phyloP scores from a whole-genome alignment of 352 stramenopile species.

The Peronospora belbahrii region DNA sequence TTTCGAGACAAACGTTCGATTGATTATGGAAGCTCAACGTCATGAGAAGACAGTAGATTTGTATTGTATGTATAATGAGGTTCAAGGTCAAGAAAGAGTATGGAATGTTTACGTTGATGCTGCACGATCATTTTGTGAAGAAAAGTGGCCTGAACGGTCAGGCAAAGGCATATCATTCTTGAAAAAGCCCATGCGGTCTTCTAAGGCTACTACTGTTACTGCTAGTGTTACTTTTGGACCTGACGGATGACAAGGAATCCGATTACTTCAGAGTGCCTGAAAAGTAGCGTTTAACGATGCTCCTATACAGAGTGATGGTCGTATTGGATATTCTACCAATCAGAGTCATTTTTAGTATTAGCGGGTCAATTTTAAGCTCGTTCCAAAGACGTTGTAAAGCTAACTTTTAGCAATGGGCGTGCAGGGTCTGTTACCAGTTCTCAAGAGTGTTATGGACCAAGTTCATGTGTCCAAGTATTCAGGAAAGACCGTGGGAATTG shows the following conservation, averaged over 20 bases:
- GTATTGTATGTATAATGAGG: too few relatives aligned
- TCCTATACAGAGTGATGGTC: too few relatives aligned
- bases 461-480: constrained; percentile 73
- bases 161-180: constrained; percentile 28
- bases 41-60: too few relatives aligned
- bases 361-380: too few relatives aligned
- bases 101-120: constrained; percentile 37
- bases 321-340: too few relatives aligned
- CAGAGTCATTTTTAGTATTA: too few relatives aligned
- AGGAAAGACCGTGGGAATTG: constrained; percentile 65
- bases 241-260: too few relatives aligned
- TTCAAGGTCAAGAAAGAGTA: constrained; percentile 16
- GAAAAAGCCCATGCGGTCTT: constrained; percentile 22
- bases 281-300: too few relatives aligned
- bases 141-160: constrained; percentile 54
- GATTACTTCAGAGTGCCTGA: too few relatives aligned
- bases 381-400: too few relatives aligned
- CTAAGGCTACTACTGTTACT: constrained; percentile 11
- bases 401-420: constrained; percentile 62
- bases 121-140: constrained; percentile 46
- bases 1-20: constrained; percentile 22
- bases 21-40: constrained; percentile 26
- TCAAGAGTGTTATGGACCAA: constrained; percentile 69
- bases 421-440: constrained; percentile 41
- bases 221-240: not conserved